Evolutionary conservation across 257 asterid genomes (phyloP), one percentile per base, ranked within the genome.

Genomic region (Dorcoceras hygrometricum): DNA sequence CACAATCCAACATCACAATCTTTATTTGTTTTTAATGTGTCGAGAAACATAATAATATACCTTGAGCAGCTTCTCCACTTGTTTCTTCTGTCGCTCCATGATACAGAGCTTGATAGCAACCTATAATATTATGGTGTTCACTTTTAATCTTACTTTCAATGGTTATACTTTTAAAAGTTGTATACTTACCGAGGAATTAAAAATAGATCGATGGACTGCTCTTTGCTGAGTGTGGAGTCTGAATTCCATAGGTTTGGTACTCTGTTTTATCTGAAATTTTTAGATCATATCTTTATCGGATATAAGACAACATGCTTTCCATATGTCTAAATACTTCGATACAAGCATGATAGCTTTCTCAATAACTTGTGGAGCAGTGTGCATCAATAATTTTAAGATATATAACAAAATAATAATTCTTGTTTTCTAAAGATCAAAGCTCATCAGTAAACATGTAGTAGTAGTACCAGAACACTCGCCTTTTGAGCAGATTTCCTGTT

Each of bases 181-280:
- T 4, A 29, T 16, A 75, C 86, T 79, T 66, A 87, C 95, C 3
- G 90, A 66, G 63, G 84, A 83, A 81, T 89, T 75, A 73, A 80
- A 89, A 26, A 83, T n/a, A 18, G 89, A 86, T 3, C 95, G 89
- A 28, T 78, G 86, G 16, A 82, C 80, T 70, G 96, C 95, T 71
- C 96, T 85, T 76, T 89, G 87, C 69, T 85, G 89, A 20, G 93
- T 87, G 20, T 75, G 95, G 75, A 89, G 96, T 69, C 78, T 87
- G 74, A 89, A 78, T 34, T 87, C 95, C 57, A 66, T 62, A 4
- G 86, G 86, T 70, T 39, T 85, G 3, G 89, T 82, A 82, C 78
- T 87, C 61, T 87, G 95, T 78, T 80, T 89, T 20, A 65, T 68
- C 71, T 75, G 58, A n/a, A 74, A 62, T 77, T 81, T 81, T 34